These are phyloP conservation scores for Saccharomyces paradoxus DNA, from an alignment of 805 yeast genomes.

Conservation along the genomic window DNA sequence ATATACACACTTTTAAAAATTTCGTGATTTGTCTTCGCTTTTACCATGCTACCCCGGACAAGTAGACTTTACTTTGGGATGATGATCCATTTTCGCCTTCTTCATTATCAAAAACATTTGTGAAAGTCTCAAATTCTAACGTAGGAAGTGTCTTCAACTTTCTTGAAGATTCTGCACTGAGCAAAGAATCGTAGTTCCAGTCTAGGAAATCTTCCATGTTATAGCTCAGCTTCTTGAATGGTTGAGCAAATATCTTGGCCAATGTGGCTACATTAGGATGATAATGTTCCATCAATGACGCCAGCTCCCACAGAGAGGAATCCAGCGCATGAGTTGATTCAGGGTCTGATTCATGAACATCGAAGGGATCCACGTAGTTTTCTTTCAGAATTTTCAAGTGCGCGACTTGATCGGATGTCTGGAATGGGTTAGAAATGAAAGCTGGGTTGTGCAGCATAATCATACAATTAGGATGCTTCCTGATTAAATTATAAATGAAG, in stretches of 20 bases:
- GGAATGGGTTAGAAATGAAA: constrained; percentile 23
- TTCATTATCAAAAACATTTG: constrained; percentile 10
- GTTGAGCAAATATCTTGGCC: constrained; percentile 82
- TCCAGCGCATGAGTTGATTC: constrained; percentile 67
- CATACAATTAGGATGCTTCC: constrained; percentile 93
- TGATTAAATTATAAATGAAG: constrained; percentile 81
- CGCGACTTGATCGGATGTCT: constrained; percentile 22
- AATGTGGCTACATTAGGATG: constrained; percentile 93
- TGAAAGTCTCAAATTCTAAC: constrained; percentile 53
- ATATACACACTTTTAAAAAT: neutral
- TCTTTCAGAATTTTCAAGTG: constrained; percentile 12
- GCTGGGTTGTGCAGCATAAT: constrained; percentile 56
- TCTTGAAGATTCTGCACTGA: constrained; percentile 57
- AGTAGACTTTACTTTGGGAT: constrained; percentile 4
- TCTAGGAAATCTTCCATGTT: constrained; percentile 91
- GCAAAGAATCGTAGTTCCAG: constrained; percentile 67
- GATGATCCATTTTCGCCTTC: constrained; percentile 1
- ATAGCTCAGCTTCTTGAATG: constrained; percentile 78
- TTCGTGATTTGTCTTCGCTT: neutral
- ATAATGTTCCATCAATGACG: constrained; percentile 70
- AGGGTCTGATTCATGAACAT: constrained; percentile 62
- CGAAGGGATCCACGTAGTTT: constrained; percentile 56
- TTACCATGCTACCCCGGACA: constrained; percentile 24
- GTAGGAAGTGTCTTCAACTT: constrained; percentile 66
- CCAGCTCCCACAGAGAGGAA: constrained; percentile 89